A percentile compares a stretch with the other conserved stretches of the same genome.
Conservation (phyloP, 2,329 filamentous ascomycete genomes). For the Diplodia scrobiculata region DNA sequence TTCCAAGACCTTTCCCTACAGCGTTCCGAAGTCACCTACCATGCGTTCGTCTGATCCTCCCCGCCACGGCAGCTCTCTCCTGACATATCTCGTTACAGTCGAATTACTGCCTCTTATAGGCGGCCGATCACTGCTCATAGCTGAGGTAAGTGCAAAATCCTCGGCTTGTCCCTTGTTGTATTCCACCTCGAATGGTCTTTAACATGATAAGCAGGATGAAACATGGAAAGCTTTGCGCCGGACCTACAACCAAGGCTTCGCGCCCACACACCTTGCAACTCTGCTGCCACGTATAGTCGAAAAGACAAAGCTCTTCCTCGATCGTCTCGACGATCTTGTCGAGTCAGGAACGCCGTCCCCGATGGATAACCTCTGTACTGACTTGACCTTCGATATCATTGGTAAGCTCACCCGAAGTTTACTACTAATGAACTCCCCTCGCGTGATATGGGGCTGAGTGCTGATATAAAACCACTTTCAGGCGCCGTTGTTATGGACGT, state of each 20-base stretch:
- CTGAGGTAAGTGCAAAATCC: slow-evolving; percentile 31
- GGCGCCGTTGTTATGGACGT: slow-evolving; percentile 22
- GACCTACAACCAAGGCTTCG: slow-evolving; percentile 35
- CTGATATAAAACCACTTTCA: neutral
- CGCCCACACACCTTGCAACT: slow-evolving; percentile 33
- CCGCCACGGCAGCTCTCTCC: neutral
- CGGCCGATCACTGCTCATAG: slow-evolving; percentile 36
- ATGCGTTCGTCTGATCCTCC: slow-evolving; percentile 32
- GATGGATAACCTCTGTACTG: slow-evolving; percentile 8
- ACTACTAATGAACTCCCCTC: neutral
- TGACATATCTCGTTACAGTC: neutral
- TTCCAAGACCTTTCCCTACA: slow-evolving; percentile 39
- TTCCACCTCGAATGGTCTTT: neutral
- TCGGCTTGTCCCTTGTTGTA: neutral
- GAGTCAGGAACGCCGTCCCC: neutral
- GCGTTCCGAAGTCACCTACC: slow-evolving; percentile 42
- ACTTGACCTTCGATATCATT: slow-evolving; percentile 29
- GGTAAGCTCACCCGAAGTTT: neutral
- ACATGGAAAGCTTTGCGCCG: slow-evolving; percentile 32
- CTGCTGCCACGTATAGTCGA: slow-evolving; percentile 34
- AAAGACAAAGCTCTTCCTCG: slow-evolving; percentile 32
- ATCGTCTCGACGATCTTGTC: slow-evolving; percentile 25
- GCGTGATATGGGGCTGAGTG: neutral
- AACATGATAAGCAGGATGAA: slow-evolving; percentile 23
- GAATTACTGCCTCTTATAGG: slow-evolving; percentile 35